Evolutionary conservation across 306 rosid species (phyloP).

Genomic region (Benincasa hispida): DNA sequence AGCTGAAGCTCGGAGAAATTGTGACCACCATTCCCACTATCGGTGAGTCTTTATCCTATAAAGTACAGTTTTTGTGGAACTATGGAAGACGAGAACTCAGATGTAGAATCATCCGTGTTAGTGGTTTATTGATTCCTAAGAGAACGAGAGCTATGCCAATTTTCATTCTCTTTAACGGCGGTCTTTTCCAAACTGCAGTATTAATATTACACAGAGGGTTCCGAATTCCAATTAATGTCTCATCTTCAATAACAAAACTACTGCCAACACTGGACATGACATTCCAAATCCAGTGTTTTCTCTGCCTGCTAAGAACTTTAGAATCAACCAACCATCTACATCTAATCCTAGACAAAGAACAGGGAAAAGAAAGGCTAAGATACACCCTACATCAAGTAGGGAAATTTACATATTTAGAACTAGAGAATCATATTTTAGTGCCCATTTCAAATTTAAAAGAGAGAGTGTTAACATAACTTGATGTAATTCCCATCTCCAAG

Average conservation of each 20-base stretch:
- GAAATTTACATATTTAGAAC: not conserved
- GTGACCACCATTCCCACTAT: conserved; percentile 96
- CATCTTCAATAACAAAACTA: not conserved
- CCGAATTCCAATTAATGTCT: not conserved
- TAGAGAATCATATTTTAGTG: not conserved
- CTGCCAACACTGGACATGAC: not conserved
- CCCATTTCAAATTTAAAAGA: not conserved
- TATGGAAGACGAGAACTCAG: not conserved
- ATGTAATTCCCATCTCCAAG: not conserved
- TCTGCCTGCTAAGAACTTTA: not conserved
- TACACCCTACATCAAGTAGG: not conserved
- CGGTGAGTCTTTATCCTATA: conserved; percentile 25
- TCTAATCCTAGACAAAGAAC: not conserved
- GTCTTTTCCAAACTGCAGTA: not conserved
- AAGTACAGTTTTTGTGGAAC: not conserved
- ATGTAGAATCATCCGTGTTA: not conserved
- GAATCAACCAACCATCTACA: not conserved
- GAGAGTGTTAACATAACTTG: not conserved
- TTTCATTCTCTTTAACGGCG: not conserved
- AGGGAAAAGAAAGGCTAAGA: not conserved
- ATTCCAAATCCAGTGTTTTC: not conserved
- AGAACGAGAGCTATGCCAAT: not conserved
- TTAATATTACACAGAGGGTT: not conserved
- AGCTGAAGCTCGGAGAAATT: conserved; percentile 92
- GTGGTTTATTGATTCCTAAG: not conserved